Conservation (phyloP, 768 basidiomycete species). For the Leucocoprinus leucothites region DNA sequence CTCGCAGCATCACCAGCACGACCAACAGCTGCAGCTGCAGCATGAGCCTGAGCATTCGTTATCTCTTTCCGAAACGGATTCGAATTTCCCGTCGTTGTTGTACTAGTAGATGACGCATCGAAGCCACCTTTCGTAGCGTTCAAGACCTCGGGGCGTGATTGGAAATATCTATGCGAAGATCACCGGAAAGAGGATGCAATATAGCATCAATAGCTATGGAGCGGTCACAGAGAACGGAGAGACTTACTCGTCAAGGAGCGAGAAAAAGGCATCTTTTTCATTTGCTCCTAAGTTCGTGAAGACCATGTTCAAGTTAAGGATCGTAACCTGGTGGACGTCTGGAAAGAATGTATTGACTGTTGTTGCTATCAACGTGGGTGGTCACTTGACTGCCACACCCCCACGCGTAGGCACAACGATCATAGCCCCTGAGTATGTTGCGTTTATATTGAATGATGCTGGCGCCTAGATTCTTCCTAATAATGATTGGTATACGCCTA, state of each 20-base stretch:
- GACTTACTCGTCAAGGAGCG: constrained; percentile 74
- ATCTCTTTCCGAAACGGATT: constrained; percentile 23
- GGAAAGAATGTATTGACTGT: too few relatives aligned
- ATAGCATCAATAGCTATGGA: constrained; percentile 14
- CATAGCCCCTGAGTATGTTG: too few relatives aligned
- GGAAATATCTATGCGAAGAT: constrained; percentile 55
- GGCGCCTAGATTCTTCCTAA: neutral
- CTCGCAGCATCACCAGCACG: constrained; percentile 31
- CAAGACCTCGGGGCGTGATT: constrained; percentile 66
- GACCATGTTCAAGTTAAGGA: constrained; percentile 46
- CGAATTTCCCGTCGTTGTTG: constrained; percentile 16
- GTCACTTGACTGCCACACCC: neutral
- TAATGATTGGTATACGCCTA: neutral
- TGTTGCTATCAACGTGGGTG: constrained; percentile 1
- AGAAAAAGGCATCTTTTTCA: constrained; percentile 83
- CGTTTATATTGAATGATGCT: too few relatives aligned
- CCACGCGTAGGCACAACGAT: neutral
- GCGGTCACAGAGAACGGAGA: constrained; percentile 6
- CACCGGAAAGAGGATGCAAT: neutral
- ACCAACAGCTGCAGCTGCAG: constrained; percentile 24
- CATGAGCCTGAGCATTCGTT: constrained; percentile 13
- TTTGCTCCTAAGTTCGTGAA: constrained; percentile 62
- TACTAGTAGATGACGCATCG: too few relatives aligned
- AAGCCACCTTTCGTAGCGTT: constrained; percentile 23
- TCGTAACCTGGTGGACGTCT: too few relatives aligned